Base-by-base conservation (phyloP, 345 rosid genomes). In the Heritiera littoralis region DNA sequence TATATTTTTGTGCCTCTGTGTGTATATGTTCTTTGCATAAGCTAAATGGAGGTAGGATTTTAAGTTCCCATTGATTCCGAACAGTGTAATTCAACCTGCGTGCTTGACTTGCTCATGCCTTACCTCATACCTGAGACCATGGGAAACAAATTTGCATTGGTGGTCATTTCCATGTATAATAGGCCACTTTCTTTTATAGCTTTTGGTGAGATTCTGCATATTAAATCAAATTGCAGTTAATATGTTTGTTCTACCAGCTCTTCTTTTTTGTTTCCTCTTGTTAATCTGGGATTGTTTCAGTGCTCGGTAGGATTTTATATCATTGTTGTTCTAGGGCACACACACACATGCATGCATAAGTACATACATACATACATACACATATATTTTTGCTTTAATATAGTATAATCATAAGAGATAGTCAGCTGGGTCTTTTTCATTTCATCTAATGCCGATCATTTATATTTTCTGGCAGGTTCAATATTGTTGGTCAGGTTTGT, bases 401-500 rank as follows among this genome's bases (percentile, higher is more conserved):
- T 74, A 56, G 0, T 0, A 23, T 23, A 23, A 12, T 10, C 23
- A 35, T 41, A 35, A 40, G 43, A 41, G 55, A n/a, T 40, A 78
- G n/a, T 11, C 76, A 35, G 14, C n/a, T 38, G 48, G 15, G 71
- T 54, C 18, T 10, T 28, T 7, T 67, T 65, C 52, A 48, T 43
- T 49, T 40, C 79, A 43, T 78, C 88, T 86, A 60, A 87, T 82
- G 45, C 71, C 9, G 9, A 67, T 15, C 28, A 59, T 54, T 79
- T 49, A 32, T 77, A 45, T 69, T 77, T 74, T 32, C 75, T 87
- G 87, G 83, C 97, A 93, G 99, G 99, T 95, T 92, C 87, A 95
- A 93, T 87, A 93, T 95, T 73, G 97, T 95, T 72, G 98, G 99
- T 80, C 98, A 94, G 97, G 97, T 91, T 79, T 54, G 72, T 45